Percentiles rank a stretch among this genome's conserved stretches.
These are phyloP conservation scores for Yamadazyma laniorum DNA, from an alignment of 805 yeast species.

Conservation along the genomic window DNA sequence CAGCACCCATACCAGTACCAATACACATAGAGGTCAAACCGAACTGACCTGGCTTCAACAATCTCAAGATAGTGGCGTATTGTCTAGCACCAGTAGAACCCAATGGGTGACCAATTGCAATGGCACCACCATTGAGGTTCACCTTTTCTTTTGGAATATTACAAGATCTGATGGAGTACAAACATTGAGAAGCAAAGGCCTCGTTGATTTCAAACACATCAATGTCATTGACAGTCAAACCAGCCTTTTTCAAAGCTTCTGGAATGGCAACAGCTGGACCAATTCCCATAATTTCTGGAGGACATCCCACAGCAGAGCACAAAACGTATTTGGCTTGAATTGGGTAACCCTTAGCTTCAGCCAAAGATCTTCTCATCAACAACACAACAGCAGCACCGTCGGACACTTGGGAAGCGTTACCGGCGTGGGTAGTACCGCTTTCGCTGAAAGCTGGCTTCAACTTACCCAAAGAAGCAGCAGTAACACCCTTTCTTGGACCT, in stretches of 20 bases:
- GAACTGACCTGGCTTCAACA: conserved; percentile 72
- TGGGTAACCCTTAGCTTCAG: conserved; percentile 68
- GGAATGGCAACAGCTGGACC: conserved; percentile 98
- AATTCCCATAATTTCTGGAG: conserved; percentile 96
- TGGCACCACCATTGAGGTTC: conserved; percentile 95
- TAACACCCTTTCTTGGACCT: conserved; percentile 87
- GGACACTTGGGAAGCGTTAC: conserved; percentile 92
- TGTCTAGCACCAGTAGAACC: conserved; percentile 78
- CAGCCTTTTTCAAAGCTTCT: conserved; percentile 60
- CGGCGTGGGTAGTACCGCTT: conserved; percentile 89
- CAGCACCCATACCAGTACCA: conserved; percentile 99
- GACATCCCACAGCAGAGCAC: conserved; percentile 84
- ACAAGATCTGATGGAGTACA: conserved; percentile 65
- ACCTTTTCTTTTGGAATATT: conserved; percentile 62
- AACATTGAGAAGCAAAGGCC: conserved; percentile 94
- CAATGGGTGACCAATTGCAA: conserved; percentile 90
- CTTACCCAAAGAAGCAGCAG: conserved; percentile 69
- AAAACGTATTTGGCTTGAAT: conserved; percentile 79
- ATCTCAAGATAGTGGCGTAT: conserved; percentile 81
- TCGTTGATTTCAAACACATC: conserved; percentile 86
- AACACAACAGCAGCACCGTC: conserved; percentile 95
- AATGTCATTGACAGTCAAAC: conserved; percentile 62
- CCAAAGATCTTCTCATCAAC: conserved; percentile 81
- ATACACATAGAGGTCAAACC: conserved; percentile 97
- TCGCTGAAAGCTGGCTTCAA: conserved; percentile 83